Base-by-base conservation (phyloP, 768 basidiomycete genomes). In the Boletellus sp. region DNA sequence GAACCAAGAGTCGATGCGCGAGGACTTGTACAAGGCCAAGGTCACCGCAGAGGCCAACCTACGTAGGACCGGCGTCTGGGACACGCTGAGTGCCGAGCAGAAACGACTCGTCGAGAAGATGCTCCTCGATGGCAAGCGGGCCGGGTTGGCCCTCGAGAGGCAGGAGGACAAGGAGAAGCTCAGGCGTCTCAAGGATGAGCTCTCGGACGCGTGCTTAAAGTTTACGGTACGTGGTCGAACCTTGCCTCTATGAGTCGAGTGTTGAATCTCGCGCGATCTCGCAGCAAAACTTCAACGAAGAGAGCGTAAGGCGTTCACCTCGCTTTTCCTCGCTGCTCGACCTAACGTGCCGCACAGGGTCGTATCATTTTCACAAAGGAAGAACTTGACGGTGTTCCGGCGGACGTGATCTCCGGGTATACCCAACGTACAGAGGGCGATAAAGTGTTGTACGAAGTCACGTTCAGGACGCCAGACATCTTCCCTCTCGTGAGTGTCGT, bases 251-350 rank as follows among this genome's bases (percentile, higher is more conserved):
- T 26, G n/a, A 2, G 37, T 35, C 6, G 24, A 13, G 13, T 33
- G 26, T 33, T 47, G 31, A 47, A 38, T 37, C 15, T 4, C 17
- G 23, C n/a, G 9, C 40, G 22, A 38, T 54, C 39, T 48, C 36
- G 10, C 50, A 88, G 85, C 90, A 87, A 84, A 90, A 91, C 70
- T 90, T 86, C 71, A 92, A 92, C 58, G 90, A 94, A 67, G 91
- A 94, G 63, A 84, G 85, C 37, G 89, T 87, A 56, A 43, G 74
- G 58, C 12, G 7, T 6, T 39, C 23, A 12, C 11, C 13, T 7
- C 24, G 11, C 6, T 11, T 31, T 22, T 1, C 9, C 9, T 13
- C 17, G 31, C 26, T n/a, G 41, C 39, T 45, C 15, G 37, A 35
- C 42, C 48, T 19, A 40, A 48, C 42, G n/a, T 60, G 15, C 41